phyloP scores from a whole-genome alignment of 2,329 filamentous ascomycete species.

The Monosporascus sp. region DNA sequence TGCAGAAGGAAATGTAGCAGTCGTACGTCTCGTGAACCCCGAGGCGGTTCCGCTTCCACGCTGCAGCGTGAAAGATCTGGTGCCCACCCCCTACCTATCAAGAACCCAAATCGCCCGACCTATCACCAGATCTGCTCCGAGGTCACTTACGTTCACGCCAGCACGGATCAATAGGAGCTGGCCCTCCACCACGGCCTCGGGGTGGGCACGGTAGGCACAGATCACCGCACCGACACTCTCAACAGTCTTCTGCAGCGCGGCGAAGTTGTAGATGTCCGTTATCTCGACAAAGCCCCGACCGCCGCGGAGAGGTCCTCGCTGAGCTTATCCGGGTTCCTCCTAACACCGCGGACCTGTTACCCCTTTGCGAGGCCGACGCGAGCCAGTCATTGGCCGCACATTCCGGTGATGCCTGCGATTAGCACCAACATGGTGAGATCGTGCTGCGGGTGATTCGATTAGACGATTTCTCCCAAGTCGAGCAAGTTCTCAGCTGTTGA shows the following conservation, averaged over 20 bases:
- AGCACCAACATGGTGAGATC: slow-evolving; percentile 26
- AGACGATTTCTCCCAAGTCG: too few species aligned
- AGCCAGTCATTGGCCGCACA: slow-evolving; percentile 22
- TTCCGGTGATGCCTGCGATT: slow-evolving; percentile 28
- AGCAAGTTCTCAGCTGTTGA: too few species aligned
- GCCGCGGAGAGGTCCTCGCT: not conserved
- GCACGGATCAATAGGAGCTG: slow-evolving; percentile 28
- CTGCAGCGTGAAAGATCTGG: slow-evolving; percentile 20
- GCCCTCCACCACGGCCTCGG: slow-evolving; percentile 21
- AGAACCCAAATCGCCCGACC: too few species aligned
- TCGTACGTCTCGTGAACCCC: slow-evolving; percentile 25
- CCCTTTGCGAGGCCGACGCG: slow-evolving; percentile 14
- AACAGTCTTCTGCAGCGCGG: slow-evolving; percentile 23
- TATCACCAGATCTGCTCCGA: too few species aligned
- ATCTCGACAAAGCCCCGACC: slow-evolving; percentile 18
- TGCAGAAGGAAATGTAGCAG: slow-evolving; percentile 21
- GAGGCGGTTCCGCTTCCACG: slow-evolving; percentile 15
- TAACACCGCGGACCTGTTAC: slow-evolving; percentile 26
- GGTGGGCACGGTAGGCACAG: slow-evolving; percentile 16
- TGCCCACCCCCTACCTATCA: too few species aligned
- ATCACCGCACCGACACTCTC: slow-evolving; percentile 27
- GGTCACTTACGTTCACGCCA: slow-evolving; percentile 11
- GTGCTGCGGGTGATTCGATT: too few species aligned
- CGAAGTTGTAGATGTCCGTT: slow-evolving; percentile 20
- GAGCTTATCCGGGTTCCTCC: slow-evolving; percentile 23